Percentiles rank a stretch among this genome's conserved stretches.
Evolutionary conservation across 257 asterid species (phyloP).

Genomic region (Fraxinus anomala): DNA sequence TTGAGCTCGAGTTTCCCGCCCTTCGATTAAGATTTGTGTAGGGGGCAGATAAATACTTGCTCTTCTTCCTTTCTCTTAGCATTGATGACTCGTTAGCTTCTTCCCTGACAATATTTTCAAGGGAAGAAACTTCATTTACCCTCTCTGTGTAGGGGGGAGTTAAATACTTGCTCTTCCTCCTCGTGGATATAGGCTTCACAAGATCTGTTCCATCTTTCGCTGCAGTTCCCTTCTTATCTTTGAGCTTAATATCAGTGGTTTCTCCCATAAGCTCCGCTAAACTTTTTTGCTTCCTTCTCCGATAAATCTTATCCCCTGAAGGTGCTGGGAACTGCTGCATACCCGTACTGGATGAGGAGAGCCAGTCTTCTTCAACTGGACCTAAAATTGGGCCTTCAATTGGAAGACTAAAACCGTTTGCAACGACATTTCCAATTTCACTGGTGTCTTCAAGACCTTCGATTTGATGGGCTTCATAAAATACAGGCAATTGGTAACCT

Average conservation of each 20-base stretch:
- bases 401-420: conserved; percentile 33
- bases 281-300: conserved; percentile 59
- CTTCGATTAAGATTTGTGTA: conserved; percentile 39
- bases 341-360: conserved; percentile 26
- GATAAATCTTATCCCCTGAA: conserved; percentile 28
- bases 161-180: conserved; percentile 23
- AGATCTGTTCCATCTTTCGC: conserved; percentile 23
- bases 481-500: conserved; percentile 37
- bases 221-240: conserved; percentile 31
- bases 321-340: conserved; percentile 17
- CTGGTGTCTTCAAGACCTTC: conserved; percentile 68
- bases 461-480: conserved; percentile 37
- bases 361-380: conserved; percentile 46
- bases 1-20: conserved; percentile 31
- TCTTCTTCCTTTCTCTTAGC: conserved; percentile 79
- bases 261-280: conserved; percentile 62
- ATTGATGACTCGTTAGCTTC: conserved; percentile 34
- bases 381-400: conserved; percentile 44
- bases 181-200: conserved; percentile 29
- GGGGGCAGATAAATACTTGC: conserved; percentile 81
- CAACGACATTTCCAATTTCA: not conserved
- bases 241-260: conserved; percentile 11
- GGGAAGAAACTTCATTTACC: conserved; percentile 21
- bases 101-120: conserved; percentile 29
- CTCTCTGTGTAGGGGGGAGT: not conserved